Evolutionary conservation across 2,329 filamentous ascomycete genomes (phyloP).

Genomic region (Pseudocercospora eumusae): DNA sequence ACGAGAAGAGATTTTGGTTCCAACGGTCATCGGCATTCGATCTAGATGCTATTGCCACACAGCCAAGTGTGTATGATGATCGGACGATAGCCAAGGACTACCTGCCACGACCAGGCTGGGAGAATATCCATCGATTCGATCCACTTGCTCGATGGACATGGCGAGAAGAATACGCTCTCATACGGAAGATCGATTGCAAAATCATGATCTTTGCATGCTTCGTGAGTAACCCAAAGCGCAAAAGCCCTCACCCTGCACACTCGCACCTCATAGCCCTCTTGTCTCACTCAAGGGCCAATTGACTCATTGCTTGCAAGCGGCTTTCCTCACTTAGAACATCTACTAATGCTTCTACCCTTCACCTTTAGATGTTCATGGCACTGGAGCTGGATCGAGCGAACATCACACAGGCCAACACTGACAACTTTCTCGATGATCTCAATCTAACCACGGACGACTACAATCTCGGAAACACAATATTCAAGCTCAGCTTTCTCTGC

Average conservation of each 20-base stretch:
- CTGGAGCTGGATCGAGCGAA: conserved; percentile 33
- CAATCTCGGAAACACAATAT: conserved; percentile 28
- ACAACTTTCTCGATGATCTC: conserved; percentile 28
- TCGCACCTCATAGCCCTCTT: too few relatives aligned
- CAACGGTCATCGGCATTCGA: conserved; percentile 10
- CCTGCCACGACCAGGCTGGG: conserved; percentile 56
- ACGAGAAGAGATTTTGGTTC: conserved; percentile 18
- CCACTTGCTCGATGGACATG: conserved; percentile 47
- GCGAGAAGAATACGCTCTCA: conserved; percentile 44
- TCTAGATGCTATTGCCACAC: conserved; percentile 26
- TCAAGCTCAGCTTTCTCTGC: conserved; percentile 29
- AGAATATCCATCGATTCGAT: conserved; percentile 52
- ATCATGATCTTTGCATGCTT: conserved; percentile 28
- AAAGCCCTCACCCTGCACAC: too few relatives aligned
- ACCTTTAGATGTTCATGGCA: conserved; percentile 26
- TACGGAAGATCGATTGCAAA: conserved; percentile 25
- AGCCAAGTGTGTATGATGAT: conserved; percentile 47
- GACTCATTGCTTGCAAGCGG: too few relatives aligned
- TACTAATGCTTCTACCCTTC: too few relatives aligned
- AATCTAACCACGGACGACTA: conserved; percentile 26
- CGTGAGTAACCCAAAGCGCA: too few relatives aligned
- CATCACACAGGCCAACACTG: conserved; percentile 29
- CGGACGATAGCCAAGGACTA: conserved; percentile 54
- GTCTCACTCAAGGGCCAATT: too few relatives aligned
- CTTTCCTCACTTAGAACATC: too few relatives aligned